Evolutionary conservation across 1,284 basidiomycete species (phyloP).

Genomic region (Boletellus sp.): DNA sequence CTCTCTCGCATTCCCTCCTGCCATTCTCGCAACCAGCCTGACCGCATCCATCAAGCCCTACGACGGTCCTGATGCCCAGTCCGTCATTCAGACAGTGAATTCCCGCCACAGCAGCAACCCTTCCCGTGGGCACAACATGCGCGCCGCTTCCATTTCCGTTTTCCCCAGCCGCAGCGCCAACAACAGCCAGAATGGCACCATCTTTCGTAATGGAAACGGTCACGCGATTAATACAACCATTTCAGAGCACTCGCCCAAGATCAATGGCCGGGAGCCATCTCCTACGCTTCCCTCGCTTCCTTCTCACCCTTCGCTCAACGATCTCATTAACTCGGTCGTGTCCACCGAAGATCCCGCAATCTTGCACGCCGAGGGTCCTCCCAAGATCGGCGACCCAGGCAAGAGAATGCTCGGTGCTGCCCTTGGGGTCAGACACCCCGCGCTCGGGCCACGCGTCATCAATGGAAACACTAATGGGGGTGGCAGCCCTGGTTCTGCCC

Average conservation of each 20-base stretch:
- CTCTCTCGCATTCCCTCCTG: conserved; percentile 78
- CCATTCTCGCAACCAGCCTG: conserved; percentile 61
- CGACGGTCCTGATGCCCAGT: conserved; percentile 89
- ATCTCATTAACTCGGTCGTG: conserved; percentile 65
- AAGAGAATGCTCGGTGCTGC: conserved; percentile 82
- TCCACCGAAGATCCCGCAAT: conserved; percentile 65
- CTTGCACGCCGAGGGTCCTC: conserved; percentile 39
- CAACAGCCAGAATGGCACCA: conserved; percentile 39
- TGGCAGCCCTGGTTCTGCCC: conserved; percentile 17
- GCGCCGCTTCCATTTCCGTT: conserved; percentile 66
- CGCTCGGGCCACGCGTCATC: conserved; percentile 56
- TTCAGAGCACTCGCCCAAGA: conserved; percentile 45
- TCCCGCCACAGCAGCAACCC: conserved; percentile 59
- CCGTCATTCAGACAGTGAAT: conserved; percentile 87
- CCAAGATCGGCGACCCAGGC: conserved; percentile 78
- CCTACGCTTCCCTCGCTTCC: conserved; percentile 78
- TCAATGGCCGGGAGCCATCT: conserved; percentile 58
- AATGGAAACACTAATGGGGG: conserved; percentile 35
- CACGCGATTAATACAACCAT: conserved; percentile 44
- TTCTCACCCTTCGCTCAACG: conserved; percentile 75
- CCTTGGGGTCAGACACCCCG: conserved; percentile 74
- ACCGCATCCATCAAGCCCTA: conserved; percentile 79
- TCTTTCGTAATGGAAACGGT: conserved; percentile 36
- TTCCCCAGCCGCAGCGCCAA: conserved; percentile 49
- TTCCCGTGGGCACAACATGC: conserved; percentile 65